Conservation (phyloP, 106 monocot genomes). For the Phalaenopsis equestris region DNA sequence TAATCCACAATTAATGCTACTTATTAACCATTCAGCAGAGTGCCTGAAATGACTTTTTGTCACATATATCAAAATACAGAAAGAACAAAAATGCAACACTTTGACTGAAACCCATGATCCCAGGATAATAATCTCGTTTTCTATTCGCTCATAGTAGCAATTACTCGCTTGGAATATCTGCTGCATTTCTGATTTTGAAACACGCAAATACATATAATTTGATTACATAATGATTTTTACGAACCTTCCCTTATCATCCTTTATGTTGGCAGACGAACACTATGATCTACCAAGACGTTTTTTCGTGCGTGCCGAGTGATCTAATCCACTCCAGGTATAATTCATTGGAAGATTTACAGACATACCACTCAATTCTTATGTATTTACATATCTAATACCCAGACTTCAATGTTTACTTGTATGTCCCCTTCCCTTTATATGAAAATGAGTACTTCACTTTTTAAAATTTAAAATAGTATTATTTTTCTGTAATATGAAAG, state of each 20-base stretch:
- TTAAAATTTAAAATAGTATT: no score
- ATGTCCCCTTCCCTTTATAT: no score
- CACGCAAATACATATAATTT: no score
- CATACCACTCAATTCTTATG: no score
- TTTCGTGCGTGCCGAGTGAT: constrained; percentile 94
- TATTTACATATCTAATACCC: no score
- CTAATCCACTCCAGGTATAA: constrained; percentile 85
- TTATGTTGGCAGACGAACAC: constrained; percentile 43
- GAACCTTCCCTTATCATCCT: neutral
- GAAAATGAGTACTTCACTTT: no score
- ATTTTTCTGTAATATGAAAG: no score
- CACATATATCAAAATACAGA: neutral
- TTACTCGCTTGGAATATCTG: neutral
- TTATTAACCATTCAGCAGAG: neutral
- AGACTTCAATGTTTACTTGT: no score
- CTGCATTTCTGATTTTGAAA: no score
- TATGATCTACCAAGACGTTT: constrained; percentile 89
- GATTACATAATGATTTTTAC: no score
- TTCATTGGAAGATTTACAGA: neutral
- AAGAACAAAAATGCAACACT: neutral
- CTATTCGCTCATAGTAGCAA: neutral
- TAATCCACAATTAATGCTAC: neutral
- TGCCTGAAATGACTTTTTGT: neutral
- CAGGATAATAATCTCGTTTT: neutral
- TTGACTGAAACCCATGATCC: neutral